phyloP scores from a whole-genome alignment of 225 moss, liverwort and hornwort genomes.

The Physcomitrellopsis africana region DNA sequence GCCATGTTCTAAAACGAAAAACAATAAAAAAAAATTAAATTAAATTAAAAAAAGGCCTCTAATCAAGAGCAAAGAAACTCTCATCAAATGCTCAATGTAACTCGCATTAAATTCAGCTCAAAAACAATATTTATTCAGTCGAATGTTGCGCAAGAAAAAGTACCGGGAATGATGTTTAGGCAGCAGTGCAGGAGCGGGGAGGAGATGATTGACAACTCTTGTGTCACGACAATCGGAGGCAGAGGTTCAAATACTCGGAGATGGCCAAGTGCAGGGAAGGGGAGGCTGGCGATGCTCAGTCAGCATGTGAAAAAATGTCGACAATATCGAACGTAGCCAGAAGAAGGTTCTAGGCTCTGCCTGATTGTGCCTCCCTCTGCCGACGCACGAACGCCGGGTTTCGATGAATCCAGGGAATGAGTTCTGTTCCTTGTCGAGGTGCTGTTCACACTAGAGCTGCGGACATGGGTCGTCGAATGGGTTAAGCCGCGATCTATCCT shows the following conservation, averaged over 20 bases:
- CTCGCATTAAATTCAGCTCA: background rate
- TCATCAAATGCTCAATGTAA: background rate
- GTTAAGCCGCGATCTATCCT: too few relatives aligned
- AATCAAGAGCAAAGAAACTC: too few relatives aligned
- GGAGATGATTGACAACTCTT: background rate
- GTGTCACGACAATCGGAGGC: background rate
- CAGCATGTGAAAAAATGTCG: slow-evolving; percentile 19
- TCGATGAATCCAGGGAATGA: too few relatives aligned
- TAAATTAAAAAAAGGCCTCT: background rate
- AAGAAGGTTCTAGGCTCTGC: too few relatives aligned
- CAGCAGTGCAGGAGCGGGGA: background rate
- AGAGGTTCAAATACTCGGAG: slow-evolving; percentile 1
- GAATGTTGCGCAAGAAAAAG: too few relatives aligned
- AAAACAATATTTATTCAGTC: too few relatives aligned
- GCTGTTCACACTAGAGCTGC: too few relatives aligned
- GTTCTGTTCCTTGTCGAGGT: too few relatives aligned
- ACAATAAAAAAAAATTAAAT: background rate
- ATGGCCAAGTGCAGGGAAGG: background rate
- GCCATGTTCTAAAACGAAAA: slow-evolving; percentile 30
- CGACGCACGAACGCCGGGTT: too few relatives aligned
- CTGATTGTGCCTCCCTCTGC: too few relatives aligned
- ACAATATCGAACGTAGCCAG: background rate
- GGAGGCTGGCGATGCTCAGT: slow-evolving; percentile 22
- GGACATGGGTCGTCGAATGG: too few relatives aligned
- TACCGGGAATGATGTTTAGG: background rate